Conservation (phyloP, 2,329 filamentous ascomycete genomes). For the Neofusicoccum ribis region DNA sequence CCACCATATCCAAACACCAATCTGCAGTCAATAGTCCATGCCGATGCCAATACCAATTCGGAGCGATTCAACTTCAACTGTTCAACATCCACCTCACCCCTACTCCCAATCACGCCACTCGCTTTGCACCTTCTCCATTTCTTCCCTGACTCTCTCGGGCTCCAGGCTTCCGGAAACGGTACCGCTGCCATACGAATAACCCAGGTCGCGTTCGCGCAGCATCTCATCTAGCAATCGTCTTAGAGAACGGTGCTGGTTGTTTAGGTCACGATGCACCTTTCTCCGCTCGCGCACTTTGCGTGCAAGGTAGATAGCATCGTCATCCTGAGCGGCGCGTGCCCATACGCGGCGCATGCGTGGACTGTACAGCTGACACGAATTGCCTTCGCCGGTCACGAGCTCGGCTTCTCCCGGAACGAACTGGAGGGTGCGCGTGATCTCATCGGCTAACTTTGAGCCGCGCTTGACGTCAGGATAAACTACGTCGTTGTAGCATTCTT, state of each 20-base stretch:
- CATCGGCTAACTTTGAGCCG: slow-evolving; percentile 27
- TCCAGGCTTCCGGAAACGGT: slow-evolving; percentile 14
- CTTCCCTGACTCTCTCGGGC: slow-evolving; percentile 30
- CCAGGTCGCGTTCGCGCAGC: slow-evolving; percentile 20
- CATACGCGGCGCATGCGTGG: slow-evolving; percentile 76
- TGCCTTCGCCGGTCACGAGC: slow-evolving; percentile 30
- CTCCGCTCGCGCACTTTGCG: slow-evolving; percentile 64
- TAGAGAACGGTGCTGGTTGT: not conserved
- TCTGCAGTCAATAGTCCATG: not conserved
- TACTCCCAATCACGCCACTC: slow-evolving; percentile 37
- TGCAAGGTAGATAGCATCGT: slow-evolving; percentile 56
- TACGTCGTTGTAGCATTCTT: slow-evolving; percentile 80
- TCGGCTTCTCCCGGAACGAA: slow-evolving; percentile 49
- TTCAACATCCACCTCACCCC: not conserved
- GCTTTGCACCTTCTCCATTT: slow-evolving; percentile 28
- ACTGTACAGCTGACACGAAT: slow-evolving; percentile 77
- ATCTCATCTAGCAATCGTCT: not conserved
- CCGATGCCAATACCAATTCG: not conserved
- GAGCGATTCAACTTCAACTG: too few relatives aligned
- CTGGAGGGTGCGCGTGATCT: slow-evolving; percentile 57
- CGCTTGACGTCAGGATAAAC: slow-evolving; percentile 59
- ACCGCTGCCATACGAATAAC: slow-evolving; percentile 19
- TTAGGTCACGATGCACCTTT: slow-evolving; percentile 24
- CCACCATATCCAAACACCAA: not conserved
- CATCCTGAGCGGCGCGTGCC: slow-evolving; percentile 61